A percentile compares a stretch with the other conserved stretches of the same genome.
These are phyloP conservation scores for Choiromyces venosus DNA, from an alignment of 495 filamentous ascomycete genomes.

Conservation along the genomic window DNA sequence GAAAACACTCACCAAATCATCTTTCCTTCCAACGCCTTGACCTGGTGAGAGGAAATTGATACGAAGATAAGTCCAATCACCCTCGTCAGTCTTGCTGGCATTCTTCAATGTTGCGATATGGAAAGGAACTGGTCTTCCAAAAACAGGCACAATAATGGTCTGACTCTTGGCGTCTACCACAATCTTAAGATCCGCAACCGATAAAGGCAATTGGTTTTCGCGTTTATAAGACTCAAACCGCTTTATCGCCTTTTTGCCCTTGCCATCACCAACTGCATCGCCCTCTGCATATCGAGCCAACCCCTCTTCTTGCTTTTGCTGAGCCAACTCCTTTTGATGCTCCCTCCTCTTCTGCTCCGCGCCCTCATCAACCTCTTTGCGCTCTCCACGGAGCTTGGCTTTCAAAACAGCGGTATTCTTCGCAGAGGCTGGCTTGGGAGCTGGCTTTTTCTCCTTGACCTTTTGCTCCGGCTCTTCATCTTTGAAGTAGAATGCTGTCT, in stretches of 20 bases:
- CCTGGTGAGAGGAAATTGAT: conserved; percentile 98
- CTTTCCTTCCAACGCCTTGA: conserved; percentile 94
- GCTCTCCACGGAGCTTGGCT: conserved; percentile 85
- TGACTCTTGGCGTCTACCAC: conserved; percentile 84
- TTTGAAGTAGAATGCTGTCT: conserved; percentile 95
- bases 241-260: conserved; percentile 97
- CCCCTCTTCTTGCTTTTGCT: conserved; percentile 84
- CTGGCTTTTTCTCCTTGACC: conserved; percentile 77
- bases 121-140: conserved; percentile 96
- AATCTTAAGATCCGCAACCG: conserved; percentile 76
- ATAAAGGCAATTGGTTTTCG: conserved; percentile 83
- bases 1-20: conserved; percentile 54
- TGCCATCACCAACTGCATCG: conserved; percentile 70
- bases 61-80: conserved; percentile 83
- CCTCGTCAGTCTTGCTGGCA: conserved; percentile 88
- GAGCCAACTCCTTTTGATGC: conserved; percentile 85
- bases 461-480: conserved; percentile 69
- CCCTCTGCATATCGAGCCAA: conserved; percentile 67
- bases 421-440: conserved; percentile 73
- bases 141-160: conserved; percentile 89
- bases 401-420: conserved; percentile 76
- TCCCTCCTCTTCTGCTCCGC: conserved; percentile 80
- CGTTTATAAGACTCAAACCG: conserved; percentile 98
- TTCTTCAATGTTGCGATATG: conserved; percentile 99
- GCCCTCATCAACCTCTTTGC: conserved; percentile 80